Base-by-base conservation (phyloP, 225 moss, liverwort and hornwort genomes). In the Polytrichum formosum region DNA sequence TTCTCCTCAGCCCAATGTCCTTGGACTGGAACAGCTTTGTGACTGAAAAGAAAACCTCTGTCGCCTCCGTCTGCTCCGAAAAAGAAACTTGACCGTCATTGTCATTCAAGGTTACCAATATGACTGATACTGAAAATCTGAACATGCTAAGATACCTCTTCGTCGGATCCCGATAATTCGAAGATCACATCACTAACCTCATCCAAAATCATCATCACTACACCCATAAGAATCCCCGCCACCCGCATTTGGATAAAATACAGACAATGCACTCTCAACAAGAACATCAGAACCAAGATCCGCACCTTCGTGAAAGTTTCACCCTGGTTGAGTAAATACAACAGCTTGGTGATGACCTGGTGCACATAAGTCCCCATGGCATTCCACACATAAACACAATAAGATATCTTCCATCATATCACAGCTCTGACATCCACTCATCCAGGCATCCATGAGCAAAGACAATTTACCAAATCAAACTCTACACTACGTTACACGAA, bases 11-110 rank as follows among this genome's bases (percentile, higher is more conserved):
- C 26, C 92, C 92, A 64, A 92, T 91, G 66, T 92, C 92, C 69
- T 91, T 95, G 58, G 90, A 92, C 73, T 91, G 94, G 65, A 95
- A 95, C 19, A 95, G 83, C 78, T 92, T 95, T 0, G 94, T 95
- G 17, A 90, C 92, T 13, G 92, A 84, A 74, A 95, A 92, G 76
- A 95, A 92, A 31, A 95, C 94, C 70, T 92, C 92, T 1, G 94
- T 92, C 17, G 90, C 90, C 75, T 95, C 92, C 54, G 83, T 90
- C 94, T 94, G 84, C 72, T 78, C 76, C 75, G 53, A 69, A 26
- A 21, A 58, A 58, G 26, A 5, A 29, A 28, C 55, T 20, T 16
- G 16, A 4, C 46, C 46, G 16, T 4, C 46, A 16, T 46, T 46
- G 46, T 16, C 13, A 46, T 46, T 46, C 46, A 46, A 46, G 46